These are phyloP conservation scores for Allantophomopsis lycopodina DNA, from an alignment of 2,329 filamentous ascomycete species.

Conservation along the genomic window DNA sequence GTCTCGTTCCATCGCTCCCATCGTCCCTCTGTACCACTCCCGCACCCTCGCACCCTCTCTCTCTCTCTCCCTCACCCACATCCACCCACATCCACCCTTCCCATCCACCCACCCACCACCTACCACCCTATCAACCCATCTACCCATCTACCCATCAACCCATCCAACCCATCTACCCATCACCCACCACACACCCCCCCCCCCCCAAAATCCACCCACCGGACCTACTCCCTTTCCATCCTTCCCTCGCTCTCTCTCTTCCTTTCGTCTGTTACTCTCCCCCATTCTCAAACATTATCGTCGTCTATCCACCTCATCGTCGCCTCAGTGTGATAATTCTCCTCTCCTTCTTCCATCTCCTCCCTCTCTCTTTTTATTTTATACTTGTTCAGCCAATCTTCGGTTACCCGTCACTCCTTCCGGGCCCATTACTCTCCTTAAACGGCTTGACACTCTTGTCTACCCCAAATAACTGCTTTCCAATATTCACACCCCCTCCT, in stretches of 20 bases:
- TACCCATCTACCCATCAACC: neutral
- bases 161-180: neutral
- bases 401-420: conserved; percentile 36
- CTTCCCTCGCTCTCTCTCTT: conserved; percentile 1
- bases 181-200: neutral
- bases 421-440: conserved; percentile 27
- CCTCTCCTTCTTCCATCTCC: conserved; percentile 10
- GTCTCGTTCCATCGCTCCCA: too few relatives aligned
- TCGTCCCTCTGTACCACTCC: too few relatives aligned
- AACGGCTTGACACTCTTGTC: conserved; percentile 8
- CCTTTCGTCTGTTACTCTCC: conserved; percentile 4
- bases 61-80: too few relatives aligned
- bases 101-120: too few relatives aligned
- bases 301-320: conserved; percentile 6
- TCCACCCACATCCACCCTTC: too few relatives aligned
- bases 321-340: conserved; percentile 11
- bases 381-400: conserved; percentile 17
- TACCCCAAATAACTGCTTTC: conserved; percentile 5
- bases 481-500: too few relatives aligned
- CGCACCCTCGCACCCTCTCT: too few relatives aligned
- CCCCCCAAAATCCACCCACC: neutral
- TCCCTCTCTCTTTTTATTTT: conserved; percentile 14
- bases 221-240: neutral
- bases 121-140: too few relatives aligned
- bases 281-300: conserved; percentile 5